Evolutionary conservation across 1,139 yeast genomes (phyloP), one percentile per base, ranked within the genome.

Genomic region (Pneumocystis carinii): DNA sequence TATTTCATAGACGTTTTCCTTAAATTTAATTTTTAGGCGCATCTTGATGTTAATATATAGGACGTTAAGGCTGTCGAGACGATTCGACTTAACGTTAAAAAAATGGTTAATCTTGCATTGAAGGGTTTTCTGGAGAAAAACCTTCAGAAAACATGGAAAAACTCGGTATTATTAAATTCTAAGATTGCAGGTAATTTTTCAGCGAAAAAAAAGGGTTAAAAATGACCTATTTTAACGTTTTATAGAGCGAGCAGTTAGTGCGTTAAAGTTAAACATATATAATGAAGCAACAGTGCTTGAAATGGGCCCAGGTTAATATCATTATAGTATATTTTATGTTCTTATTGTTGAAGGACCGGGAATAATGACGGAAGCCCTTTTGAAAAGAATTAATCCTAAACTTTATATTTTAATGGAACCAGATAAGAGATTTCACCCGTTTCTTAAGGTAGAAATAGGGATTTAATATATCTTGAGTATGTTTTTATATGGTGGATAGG

Each of bases 351-450:
- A 48, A 48, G 55, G 55, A 12, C 55, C 55, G 6, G 55, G 55
- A 48, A 24, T 48, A 3, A 48, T 48, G 55, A 48, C 55, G 3
- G 32, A 48, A 24, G 55, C 55, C 2, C n/a, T 48, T 10, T 48
- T 48, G 14, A 48, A 48, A 24, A 48, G 5, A 48, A 12, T 48
- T 48, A 48, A 24, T 1, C 55, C 55, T 2, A 48, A 48, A 48
- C 32, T 60, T 15, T 61, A 59, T 62, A 15, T 63, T 63, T 6
- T 64, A 64, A 14, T 70, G 69, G 24, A 66, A 60, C 41, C 71
- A 66, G 10, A 72, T 41, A 64, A 71, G 71, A n/a, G 72, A 63
- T 59, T 67, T 69, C 75, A 72, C 72, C 6, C 48, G 55, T 29
- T 37, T 5, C 53, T 59, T 59, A 19, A 41, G 24, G 48, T 65